Evolutionary conservation across 257 asterid species (phyloP), one percentile per base, ranked within the genome.

Genomic region (Leptodermis oblonga): DNA sequence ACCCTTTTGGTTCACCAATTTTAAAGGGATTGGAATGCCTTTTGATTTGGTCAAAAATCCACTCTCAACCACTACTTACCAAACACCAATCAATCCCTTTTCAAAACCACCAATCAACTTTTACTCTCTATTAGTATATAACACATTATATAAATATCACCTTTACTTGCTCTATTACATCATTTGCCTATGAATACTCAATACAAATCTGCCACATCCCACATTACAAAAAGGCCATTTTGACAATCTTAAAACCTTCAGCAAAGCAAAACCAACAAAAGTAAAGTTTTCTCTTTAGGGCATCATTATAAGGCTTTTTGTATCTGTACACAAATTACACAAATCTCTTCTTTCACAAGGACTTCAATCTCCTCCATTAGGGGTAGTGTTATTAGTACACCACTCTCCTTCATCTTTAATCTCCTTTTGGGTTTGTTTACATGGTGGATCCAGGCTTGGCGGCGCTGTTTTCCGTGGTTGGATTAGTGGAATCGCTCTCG

Each of bases 401-500:
- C 17, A 52, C 36, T 51, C n/a, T 22, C 71, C 28, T 51, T 51
- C 10, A 39, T 51, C 71, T 67, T 39, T 54, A 55, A 23, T 45
- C 18, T 4, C 5, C 54, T 43, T 18, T 48, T 8, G 13, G 31
- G 15, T 34, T 65, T 22, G 59, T 45, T 49, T 36, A 28, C 17
- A 43, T 34, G 18, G 62, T 12, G 23, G 63, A 68, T 22, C 20
- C 7, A 11, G 26, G 15, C 20, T 18, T 14, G 64, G 12, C 1
- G 15, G 12, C 26, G 64, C 62, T 33, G 71, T 23, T 13, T 23
- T 34, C 70, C 20, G 30, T 45, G 45, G 60, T 48, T 66, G 20
- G 55, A 54, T 45, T 74, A 54, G 39, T 80, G 55, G 85, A 42
- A 52, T 77, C 77, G 76, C 54, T 81, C 23, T 85, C 96, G 4